Evolutionary conservation across 2,329 filamentous ascomycete species (phyloP).

Genomic region (Biscogniauxia sp.): DNA sequence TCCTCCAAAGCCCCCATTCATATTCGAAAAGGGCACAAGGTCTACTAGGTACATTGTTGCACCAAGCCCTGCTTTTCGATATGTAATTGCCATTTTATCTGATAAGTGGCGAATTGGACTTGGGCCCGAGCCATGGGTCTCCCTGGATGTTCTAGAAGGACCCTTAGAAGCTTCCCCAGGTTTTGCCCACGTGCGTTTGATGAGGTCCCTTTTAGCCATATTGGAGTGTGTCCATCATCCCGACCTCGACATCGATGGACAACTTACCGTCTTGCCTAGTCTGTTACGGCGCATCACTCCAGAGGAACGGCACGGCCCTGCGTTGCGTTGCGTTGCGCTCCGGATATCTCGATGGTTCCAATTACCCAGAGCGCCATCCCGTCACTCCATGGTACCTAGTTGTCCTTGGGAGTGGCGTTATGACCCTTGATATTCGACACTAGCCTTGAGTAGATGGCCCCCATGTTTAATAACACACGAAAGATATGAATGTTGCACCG

Average conservation of each 20-base stretch:
- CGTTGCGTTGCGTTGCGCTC: neutral
- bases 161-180: neutral
- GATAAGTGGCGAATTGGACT: neutral
- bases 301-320: neutral
- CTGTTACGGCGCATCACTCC: neutral
- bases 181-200: constrained; percentile 1
- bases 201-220: constrained; percentile 13
- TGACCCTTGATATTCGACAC: neutral
- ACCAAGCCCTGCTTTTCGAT: neutral
- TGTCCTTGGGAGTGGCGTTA: neutral
- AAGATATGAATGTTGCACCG: neutral
- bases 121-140: neutral
- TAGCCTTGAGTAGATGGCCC: neutral
- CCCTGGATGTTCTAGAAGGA: neutral
- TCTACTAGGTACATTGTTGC: no score
- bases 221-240: neutral
- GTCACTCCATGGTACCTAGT: neutral
- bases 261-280: constrained; percentile 6
- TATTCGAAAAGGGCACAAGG: no score
- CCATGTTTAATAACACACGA: neutral
- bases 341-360: neutral
- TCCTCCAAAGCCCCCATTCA: no score
- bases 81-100: neutral
- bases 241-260: neutral
- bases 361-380: neutral